These are phyloP conservation scores for Corylus americana DNA, from an alignment of 306 rosid genomes.

Conservation along the genomic window DNA sequence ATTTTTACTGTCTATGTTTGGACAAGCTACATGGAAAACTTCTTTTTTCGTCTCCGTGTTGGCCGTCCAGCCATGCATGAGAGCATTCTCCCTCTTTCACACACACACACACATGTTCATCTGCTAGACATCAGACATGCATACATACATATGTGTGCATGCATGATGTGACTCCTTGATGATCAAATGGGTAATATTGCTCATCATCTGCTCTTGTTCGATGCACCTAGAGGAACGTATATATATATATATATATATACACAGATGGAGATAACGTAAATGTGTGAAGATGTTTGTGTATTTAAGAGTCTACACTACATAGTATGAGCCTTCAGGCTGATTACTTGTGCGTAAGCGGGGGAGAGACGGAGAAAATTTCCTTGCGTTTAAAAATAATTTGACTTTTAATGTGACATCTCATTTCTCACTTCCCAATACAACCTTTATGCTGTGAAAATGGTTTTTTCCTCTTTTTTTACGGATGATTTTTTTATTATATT, in stretches of 20 bases:
- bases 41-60: conserved; percentile 25
- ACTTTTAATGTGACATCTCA: conserved; percentile 1
- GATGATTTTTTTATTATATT: background rate
- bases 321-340: background rate
- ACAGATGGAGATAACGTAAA: conserved; percentile 18
- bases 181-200: conserved; percentile 37
- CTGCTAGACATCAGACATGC: background rate
- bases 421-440: conserved; percentile 13
- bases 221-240: conserved; percentile 44
- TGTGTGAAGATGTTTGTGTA: background rate
- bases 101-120: conserved; percentile 25
- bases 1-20: conserved; percentile 33
- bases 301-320: background rate
- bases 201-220: conserved; percentile 37
- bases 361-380: background rate
- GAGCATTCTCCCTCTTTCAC: conserved; percentile 5
- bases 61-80: conserved; percentile 51
- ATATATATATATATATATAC: background rate
- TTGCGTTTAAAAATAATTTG: conserved; percentile 6
- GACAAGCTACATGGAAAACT: conserved; percentile 13
- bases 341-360: background rate
- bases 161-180: conserved; percentile 51
- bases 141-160: conserved; percentile 6
- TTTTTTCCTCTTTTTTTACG: too few relatives aligned
- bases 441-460: background rate